Evolutionary conservation across 2,329 filamentous ascomycete genomes (phyloP).

Genomic region (Penicillium sp.): DNA sequence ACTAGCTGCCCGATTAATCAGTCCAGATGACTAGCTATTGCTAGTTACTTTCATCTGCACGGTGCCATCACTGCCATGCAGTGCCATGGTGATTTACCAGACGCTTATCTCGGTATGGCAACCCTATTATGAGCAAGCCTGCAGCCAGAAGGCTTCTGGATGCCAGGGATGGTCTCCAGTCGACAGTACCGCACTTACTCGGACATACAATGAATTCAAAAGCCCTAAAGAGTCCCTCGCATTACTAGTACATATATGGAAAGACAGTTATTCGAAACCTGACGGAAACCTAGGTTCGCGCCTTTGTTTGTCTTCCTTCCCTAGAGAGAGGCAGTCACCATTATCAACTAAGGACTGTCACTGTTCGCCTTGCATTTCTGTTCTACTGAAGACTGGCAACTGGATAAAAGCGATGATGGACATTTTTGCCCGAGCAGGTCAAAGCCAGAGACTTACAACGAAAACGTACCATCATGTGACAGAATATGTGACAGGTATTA

Average conservation of each 20-base stretch:
- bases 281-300: not conserved
- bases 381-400: not conserved
- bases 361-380: not conserved
- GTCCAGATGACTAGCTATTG: not conserved
- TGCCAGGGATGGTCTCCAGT: not conserved
- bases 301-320: not conserved
- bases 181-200: not conserved
- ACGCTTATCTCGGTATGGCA: slow-evolving; percentile 7
- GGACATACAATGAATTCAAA: not conserved
- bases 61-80: not conserved
- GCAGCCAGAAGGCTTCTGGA: not conserved
- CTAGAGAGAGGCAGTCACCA: not conserved
- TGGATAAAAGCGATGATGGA: not conserved
- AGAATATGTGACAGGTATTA: not conserved
- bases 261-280: not conserved
- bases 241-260: not conserved
- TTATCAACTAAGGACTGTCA: too few species aligned
- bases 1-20: not conserved
- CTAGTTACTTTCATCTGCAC: not conserved
- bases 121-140: not conserved
- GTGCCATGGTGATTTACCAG: not conserved
- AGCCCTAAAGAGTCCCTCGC: not conserved
- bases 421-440: not conserved
- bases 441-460: not conserved
- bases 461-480: not conserved